Evolutionary conservation across 345 rosid species (phyloP).

Genomic region (Rhizophora apiculata): DNA sequence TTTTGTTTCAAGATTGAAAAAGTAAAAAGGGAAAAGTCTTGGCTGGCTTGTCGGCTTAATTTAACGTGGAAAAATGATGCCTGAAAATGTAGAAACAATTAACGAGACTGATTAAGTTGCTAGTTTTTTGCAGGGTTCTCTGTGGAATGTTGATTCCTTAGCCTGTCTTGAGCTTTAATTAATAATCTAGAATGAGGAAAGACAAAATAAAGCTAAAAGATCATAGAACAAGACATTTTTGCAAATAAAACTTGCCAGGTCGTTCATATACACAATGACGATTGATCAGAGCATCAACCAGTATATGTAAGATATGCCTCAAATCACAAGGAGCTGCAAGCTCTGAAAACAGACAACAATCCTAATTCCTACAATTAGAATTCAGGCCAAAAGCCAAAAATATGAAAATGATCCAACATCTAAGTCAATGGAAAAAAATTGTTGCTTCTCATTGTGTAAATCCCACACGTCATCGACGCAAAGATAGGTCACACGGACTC

Average conservation of each 20-base stretch:
- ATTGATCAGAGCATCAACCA: too few species aligned
- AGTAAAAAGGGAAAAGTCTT: too few species aligned
- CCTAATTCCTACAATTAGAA: slow-evolving; percentile 8
- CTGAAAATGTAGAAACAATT: too few species aligned
- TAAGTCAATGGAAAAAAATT: background rate
- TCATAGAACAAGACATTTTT: too few species aligned
- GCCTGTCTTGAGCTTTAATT: slow-evolving; percentile 30
- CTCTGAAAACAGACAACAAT: too few species aligned
- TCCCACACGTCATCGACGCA: background rate
- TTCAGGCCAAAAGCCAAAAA: background rate
- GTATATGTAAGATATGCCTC: background rate
- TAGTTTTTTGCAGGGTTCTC: slow-evolving; percentile 37
- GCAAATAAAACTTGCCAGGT: too few species aligned
- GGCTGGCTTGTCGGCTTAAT: too few species aligned
- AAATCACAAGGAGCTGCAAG: background rate
- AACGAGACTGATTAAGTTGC: background rate
- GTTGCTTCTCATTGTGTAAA: background rate
- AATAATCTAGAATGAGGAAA: too few species aligned
- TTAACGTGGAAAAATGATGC: too few species aligned
- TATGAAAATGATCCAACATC: background rate
- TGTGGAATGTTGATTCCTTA: slow-evolving; percentile 48
- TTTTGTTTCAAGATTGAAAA: too few species aligned
- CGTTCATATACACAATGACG: too few species aligned
- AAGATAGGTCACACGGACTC: slow-evolving; percentile 21
- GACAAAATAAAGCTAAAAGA: background rate